Percentiles rank a stretch among this genome's conserved stretches.
Conservation (phyloP, 495 filamentous ascomycete genomes). For the Xylaria acuta region DNA sequence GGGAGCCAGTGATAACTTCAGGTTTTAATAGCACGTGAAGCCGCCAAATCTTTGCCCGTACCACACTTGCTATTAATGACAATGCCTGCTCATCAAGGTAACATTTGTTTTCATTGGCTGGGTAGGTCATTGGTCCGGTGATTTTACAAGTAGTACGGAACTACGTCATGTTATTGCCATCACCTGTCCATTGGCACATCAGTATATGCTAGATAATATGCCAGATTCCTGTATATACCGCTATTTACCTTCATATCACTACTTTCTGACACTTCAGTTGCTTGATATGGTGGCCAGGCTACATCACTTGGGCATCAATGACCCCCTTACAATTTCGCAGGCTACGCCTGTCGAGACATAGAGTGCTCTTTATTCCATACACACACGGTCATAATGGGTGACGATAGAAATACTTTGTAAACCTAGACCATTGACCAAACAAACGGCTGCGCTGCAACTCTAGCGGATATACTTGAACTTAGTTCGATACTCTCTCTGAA, state of each 20-base stretch:
- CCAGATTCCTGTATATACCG: neutral
- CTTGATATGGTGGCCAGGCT: neutral
- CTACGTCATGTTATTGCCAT: neutral
- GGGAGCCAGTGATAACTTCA: conserved; percentile 9
- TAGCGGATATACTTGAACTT: neutral
- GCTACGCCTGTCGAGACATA: neutral
- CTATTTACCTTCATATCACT: neutral
- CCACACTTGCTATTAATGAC: neutral
- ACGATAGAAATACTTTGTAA: no score
- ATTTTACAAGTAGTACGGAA: neutral
- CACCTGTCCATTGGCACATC: neutral
- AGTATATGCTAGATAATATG: neutral
- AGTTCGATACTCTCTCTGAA: no score
- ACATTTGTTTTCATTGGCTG: neutral
- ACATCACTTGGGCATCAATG: neutral
- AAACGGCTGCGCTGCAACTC: no score
- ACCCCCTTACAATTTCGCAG: neutral
- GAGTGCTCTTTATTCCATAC: neutral
- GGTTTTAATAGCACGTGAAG: neutral
- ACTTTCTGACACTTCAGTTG: neutral
- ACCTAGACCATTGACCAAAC: no score
- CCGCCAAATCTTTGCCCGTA: neutral
- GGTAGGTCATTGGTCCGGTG: neutral
- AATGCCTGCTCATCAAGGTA: neutral
- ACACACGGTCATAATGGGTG: no score